Conservation (phyloP, 2,329 filamentous ascomycete species). For the Zasmidium angulare region DNA sequence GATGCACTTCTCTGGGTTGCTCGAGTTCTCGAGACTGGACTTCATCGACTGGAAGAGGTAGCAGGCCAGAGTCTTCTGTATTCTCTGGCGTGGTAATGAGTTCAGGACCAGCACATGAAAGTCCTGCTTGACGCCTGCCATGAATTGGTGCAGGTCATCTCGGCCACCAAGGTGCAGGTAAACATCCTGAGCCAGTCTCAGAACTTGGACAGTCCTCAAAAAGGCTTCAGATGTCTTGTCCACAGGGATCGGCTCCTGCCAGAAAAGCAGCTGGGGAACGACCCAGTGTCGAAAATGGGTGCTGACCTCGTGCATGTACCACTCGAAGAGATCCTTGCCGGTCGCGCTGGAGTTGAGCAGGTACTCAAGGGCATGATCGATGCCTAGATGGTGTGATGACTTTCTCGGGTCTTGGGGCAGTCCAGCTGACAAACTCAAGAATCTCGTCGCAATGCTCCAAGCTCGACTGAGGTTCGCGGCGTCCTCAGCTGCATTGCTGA, state of each 20-base stretch:
- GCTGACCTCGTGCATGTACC: constrained; percentile 47
- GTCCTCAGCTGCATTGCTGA: constrained; percentile 39
- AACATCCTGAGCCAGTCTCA: constrained; percentile 38
- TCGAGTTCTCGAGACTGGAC: constrained; percentile 13
- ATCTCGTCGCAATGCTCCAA: constrained; percentile 50
- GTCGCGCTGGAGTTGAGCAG: constrained; percentile 11
- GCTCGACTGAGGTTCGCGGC: constrained; percentile 39
- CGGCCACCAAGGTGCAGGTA: constrained; percentile 27
- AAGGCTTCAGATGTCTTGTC: constrained; percentile 35
- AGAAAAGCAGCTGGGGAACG: constrained; percentile 23
- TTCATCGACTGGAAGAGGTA: constrained; percentile 29
- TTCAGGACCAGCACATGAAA: constrained; percentile 29
- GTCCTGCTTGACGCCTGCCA: constrained; percentile 11
- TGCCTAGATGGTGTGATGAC: constrained; percentile 12
- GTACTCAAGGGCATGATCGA: constrained; percentile 16
- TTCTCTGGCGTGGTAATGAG: constrained; percentile 27
- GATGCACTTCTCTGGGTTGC: constrained; percentile 38
- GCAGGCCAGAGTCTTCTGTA: constrained; percentile 27
- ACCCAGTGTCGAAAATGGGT: constrained; percentile 42
- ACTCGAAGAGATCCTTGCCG: constrained; percentile 40
- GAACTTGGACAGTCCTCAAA: constrained; percentile 36
- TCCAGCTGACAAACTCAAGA: constrained; percentile 28
- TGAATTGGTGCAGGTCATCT: constrained; percentile 3
- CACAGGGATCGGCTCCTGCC: constrained; percentile 26
- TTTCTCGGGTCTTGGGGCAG: neutral